These are phyloP conservation scores for Elongisporangium senticosum DNA, from an alignment of 352 stramenopile genomes.

Conservation along the genomic window DNA sequence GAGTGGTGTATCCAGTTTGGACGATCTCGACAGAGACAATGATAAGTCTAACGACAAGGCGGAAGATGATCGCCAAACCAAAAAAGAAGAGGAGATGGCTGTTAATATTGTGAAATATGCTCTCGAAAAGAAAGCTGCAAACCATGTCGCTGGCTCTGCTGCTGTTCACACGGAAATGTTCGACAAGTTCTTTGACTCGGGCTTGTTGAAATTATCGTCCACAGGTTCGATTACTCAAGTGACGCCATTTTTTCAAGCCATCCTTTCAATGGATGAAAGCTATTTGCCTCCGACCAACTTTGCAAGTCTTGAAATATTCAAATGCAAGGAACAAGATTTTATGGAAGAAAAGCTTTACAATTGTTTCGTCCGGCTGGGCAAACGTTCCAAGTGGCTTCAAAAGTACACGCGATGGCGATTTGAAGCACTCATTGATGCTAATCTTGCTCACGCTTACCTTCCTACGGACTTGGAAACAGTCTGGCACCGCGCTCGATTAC, in stretches of 20 bases:
- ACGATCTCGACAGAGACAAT: slow-evolving; percentile 2
- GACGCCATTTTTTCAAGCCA: slow-evolving; percentile 40
- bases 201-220: slow-evolving; percentile 30
- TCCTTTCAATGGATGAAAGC: slow-evolving; percentile 42
- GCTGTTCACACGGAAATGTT: slow-evolving; percentile 31
- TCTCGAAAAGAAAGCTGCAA: slow-evolving; percentile 25
- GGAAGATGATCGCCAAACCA: slow-evolving; percentile 13
- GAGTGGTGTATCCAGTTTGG: not conserved
- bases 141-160: not conserved
- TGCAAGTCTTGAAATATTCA: slow-evolving; percentile 46
- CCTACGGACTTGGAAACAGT: slow-evolving; percentile 44
- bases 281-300: slow-evolving; percentile 51
- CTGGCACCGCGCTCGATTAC: slow-evolving; percentile 36
- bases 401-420: slow-evolving; percentile 39
- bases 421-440: slow-evolving; percentile 47
- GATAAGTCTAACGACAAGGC: slow-evolving; percentile 8
- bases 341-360: slow-evolving; percentile 50
- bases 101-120: slow-evolving; percentile 39
- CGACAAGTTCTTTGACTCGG: slow-evolving; percentile 56
- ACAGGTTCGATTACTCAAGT: slow-evolving; percentile 26
- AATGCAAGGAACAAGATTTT: slow-evolving; percentile 47
- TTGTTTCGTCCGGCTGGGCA: slow-evolving; percentile 31
- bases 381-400: slow-evolving; percentile 43
- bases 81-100: slow-evolving; percentile 25
- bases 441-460: slow-evolving; percentile 40